A percentile compares a stretch with the other conserved stretches of the same genome.
Evolutionary conservation across 345 rosid genomes (phyloP).

Genomic region (Gossypium turneri): DNA sequence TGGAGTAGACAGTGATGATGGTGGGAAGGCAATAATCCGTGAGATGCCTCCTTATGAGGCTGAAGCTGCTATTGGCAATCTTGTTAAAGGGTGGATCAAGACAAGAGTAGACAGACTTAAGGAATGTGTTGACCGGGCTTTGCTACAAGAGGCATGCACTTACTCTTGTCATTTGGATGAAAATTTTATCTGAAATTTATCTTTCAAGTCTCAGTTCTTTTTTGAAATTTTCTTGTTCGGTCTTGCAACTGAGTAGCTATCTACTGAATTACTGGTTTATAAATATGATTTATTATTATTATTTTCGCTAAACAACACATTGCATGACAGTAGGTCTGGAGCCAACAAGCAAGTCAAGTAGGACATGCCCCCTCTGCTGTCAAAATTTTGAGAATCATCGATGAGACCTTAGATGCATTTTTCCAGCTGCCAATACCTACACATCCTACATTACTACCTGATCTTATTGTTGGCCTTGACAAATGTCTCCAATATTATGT

Average conservation of each 20-base stretch:
- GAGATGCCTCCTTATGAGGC: constrained; percentile 99
- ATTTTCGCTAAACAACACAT: constrained; percentile 17
- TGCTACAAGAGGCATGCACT: constrained; percentile 81
- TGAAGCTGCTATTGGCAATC: constrained; percentile 85
- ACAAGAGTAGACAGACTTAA: constrained; percentile 73
- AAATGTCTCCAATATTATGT: constrained; percentile 84
- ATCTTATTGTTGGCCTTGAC: constrained; percentile 81
- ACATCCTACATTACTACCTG: constrained; percentile 89
- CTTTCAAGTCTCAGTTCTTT: background rate
- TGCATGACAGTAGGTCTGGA: constrained; percentile 56
- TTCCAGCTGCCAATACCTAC: constrained; percentile 92
- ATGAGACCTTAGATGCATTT: constrained; percentile 80
- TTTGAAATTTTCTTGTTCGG: background rate
- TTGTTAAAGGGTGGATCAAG: constrained; percentile 85
- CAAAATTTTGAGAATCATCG: constrained; percentile 69
- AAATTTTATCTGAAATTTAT: background rate
- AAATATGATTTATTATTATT: background rate
- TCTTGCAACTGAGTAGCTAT: constrained; percentile 8
- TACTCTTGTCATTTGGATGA: background rate
- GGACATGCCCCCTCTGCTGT: constrained; percentile 78
- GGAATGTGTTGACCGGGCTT: constrained; percentile 81
- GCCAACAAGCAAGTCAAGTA: constrained; percentile 54
- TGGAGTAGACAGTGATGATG: constrained; percentile 95
- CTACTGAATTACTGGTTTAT: background rate
- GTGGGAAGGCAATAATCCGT: constrained; percentile 94